Base-by-base conservation (phyloP, 345 rosid genomes). In the Clarkia xantiana region DNA sequence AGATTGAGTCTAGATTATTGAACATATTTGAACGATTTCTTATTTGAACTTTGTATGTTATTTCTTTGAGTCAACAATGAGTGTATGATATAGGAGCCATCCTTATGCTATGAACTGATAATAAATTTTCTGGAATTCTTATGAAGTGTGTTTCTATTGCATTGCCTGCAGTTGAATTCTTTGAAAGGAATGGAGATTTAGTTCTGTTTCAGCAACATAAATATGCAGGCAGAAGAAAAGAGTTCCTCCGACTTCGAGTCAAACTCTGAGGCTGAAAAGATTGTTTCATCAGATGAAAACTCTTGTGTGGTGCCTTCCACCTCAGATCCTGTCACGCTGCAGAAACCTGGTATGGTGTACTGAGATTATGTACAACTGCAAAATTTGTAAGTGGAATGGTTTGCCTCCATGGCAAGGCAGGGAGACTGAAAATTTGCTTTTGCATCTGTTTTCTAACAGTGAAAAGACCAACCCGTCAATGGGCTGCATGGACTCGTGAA, bases 401-500 rank as follows among this genome's bases (percentile, higher is more conserved):
- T 41, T 40, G 14, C 16, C 40, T 29, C 40, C 51, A 45, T 44
- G 45, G 36, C 34, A 45, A 23, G 23, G n/a, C 9, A 29, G 44
- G 51, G 20, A 10, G 22, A 16, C 54, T 62, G 43, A 46, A 42
- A 11, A 19, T 62, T 44, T 42, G 19, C 40, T 47, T 52, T 10
- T 12, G 52, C 44, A 62, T 14, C 36, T 29, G 9, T 43, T 22
- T 13, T 14, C 36, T 44, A 49, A 17, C 72, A 84, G 99, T 62
- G 20, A 93, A 84, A 72, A 87, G 67, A 64, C 80, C 93, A 18
- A 91, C 96, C 19, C 64, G 97, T 53, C 95, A 93, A 56, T 93
- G 99, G 99, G 97, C 97, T 71, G 97, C 99, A 58, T 93, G 99
- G 99, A 93, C 99, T 38, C 95, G 79, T 53, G 78, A 87, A 72